A percentile compares a stretch with the other conserved stretches of the same genome.
phyloP scores from a whole-genome alignment of 139 green algal species.

The Deuterostichococcus epilithicus region DNA sequence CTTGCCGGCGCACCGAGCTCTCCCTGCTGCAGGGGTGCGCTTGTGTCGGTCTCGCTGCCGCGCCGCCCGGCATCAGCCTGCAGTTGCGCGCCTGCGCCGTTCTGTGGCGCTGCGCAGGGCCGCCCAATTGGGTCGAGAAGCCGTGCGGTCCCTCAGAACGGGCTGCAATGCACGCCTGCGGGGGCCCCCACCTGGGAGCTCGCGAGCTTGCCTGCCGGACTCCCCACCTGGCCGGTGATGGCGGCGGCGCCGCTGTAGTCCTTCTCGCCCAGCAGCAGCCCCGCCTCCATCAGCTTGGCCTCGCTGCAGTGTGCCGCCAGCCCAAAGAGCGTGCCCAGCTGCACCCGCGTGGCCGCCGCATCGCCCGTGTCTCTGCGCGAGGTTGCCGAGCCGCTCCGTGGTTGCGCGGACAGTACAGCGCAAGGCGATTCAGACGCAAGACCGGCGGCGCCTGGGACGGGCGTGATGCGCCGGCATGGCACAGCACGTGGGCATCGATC shows the following conservation, averaged over 20 bases:
- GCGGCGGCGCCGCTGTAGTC: constrained; percentile 28
- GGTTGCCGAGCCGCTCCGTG: not conserved
- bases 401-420: not conserved
- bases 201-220: not conserved
- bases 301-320: constrained; percentile 43
- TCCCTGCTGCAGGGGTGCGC: not conserved
- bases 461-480: not conserved
- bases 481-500: not conserved
- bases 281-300: constrained; percentile 46
- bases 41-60: not conserved
- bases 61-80: not conserved
- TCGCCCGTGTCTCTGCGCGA: not conserved
- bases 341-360: not conserved
- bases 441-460: too few relatives aligned
- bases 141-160: not conserved
- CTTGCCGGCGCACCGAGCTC: constrained; percentile 2
- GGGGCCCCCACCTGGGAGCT: not conserved
- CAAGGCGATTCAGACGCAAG: too few relatives aligned
- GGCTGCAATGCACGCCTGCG: not conserved
- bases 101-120: constrained; percentile 9
- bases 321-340: constrained; percentile 32
- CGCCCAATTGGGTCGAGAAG: not conserved
- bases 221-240: not conserved
- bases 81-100: not conserved
- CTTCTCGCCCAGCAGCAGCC: constrained; percentile 25